These are phyloP conservation scores for Puccinia novopanici DNA, from an alignment of 1,284 basidiomycete genomes.

Conservation along the genomic window DNA sequence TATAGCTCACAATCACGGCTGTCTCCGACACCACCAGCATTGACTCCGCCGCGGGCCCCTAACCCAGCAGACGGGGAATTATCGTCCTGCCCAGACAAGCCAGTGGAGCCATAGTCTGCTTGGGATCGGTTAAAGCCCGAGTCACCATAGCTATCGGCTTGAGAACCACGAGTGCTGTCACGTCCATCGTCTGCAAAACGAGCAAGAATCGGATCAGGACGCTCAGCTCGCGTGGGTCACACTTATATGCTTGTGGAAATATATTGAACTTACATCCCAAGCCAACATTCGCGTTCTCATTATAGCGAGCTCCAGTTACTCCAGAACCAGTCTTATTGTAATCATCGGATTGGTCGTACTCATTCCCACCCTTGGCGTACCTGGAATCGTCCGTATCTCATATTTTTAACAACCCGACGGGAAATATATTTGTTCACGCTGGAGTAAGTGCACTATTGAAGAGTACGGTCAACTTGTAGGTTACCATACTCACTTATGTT, in stretches of 20 bases:
- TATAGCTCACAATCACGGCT: constrained; percentile 12
- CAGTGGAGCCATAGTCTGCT: not conserved
- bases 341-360: not conserved
- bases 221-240: no score
- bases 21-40: constrained; percentile 23
- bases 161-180: constrained; percentile 15
- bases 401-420: not conserved
- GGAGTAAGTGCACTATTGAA: not conserved
- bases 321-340: not conserved
- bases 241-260: not conserved
- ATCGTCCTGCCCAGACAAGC: not conserved
- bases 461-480: not conserved
- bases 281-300: constrained; percentile 4
- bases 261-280: not conserved
- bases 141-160: constrained; percentile 31
- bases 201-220: not conserved
- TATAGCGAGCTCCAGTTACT: not conserved
- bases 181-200: constrained; percentile 1
- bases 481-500: not conserved
- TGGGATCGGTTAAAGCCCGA: not conserved
- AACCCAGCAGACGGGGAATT: not conserved
- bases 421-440: not conserved
- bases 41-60: constrained; percentile 21
- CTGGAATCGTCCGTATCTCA: constrained; percentile 10
- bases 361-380: not conserved